A percentile compares a stretch with the other conserved stretches of the same genome.
Evolutionary conservation across 2,329 filamentous ascomycete species (phyloP).

Genomic region (Monilinia polystroma): DNA sequence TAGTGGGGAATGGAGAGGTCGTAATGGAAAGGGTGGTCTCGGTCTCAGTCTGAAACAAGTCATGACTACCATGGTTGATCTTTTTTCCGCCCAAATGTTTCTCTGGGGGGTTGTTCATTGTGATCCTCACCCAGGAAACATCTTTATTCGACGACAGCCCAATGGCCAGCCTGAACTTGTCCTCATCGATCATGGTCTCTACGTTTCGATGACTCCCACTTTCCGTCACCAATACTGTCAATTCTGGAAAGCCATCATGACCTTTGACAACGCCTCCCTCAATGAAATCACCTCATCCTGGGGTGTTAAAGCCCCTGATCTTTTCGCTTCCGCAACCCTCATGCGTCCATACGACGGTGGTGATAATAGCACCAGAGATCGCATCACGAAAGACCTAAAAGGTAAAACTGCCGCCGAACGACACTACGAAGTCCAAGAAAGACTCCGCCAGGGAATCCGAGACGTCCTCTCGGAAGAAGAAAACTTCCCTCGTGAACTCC

Average conservation of each 20-base stretch:
- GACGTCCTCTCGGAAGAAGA: slow-evolving; percentile 66
- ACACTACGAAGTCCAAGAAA: slow-evolving; percentile 75
- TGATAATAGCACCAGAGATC: slow-evolving; percentile 64
- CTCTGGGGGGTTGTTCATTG: slow-evolving; percentile 95
- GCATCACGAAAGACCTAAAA: slow-evolving; percentile 53
- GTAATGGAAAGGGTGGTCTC: slow-evolving; percentile 71
- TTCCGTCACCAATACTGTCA: slow-evolving; percentile 84
- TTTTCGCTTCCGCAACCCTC: slow-evolving; percentile 88
- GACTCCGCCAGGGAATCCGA: slow-evolving; percentile 62
- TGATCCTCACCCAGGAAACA: slow-evolving; percentile 95
- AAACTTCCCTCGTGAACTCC: slow-evolving; percentile 68
- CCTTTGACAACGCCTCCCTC: slow-evolving; percentile 86
- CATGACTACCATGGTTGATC: slow-evolving; percentile 94
- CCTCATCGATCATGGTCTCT: slow-evolving; percentile 94
- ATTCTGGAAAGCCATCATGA: slow-evolving; percentile 93
- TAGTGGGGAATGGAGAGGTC: slow-evolving; percentile 72
- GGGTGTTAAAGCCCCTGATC: slow-evolving; percentile 85
- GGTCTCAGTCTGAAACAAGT: slow-evolving; percentile 81
- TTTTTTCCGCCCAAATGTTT: slow-evolving; percentile 98
- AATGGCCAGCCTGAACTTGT: slow-evolving; percentile 85
- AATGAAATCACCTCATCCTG: slow-evolving; percentile 69
- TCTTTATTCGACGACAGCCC: slow-evolving; percentile 85
- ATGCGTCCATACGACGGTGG: slow-evolving; percentile 90
- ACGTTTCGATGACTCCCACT: slow-evolving; percentile 81
- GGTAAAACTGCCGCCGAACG: slow-evolving; percentile 56